Evolutionary conservation across 2,329 filamentous ascomycete genomes (phyloP).

Genomic region (Epichloe baconii): DNA sequence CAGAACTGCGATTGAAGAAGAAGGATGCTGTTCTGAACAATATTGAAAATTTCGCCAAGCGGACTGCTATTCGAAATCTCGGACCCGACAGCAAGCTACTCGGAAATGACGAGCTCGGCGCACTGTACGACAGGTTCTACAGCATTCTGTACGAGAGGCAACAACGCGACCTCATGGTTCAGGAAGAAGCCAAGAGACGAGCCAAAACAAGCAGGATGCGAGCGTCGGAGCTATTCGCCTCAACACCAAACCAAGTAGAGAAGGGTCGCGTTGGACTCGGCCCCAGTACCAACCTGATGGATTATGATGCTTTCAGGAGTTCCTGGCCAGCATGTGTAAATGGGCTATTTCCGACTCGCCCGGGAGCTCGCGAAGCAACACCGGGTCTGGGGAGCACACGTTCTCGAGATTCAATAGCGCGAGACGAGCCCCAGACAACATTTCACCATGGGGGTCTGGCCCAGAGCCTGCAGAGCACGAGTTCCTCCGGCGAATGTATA

Average conservation of each 20-base stretch:
- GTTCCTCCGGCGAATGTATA: slow-evolving; percentile 79
- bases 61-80: slow-evolving; percentile 89
- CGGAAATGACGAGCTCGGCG: slow-evolving; percentile 71
- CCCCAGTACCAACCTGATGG: slow-evolving; percentile 85
- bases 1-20: slow-evolving; percentile 78
- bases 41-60: slow-evolving; percentile 94
- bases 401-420: slow-evolving; percentile 49
- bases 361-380: slow-evolving; percentile 37
- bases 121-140: slow-evolving; percentile 91
- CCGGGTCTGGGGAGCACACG: slow-evolving; percentile 36
- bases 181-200: slow-evolving; percentile 59
- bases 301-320: slow-evolving; percentile 96
- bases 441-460: slow-evolving; percentile 42
- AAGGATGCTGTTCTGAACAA: slow-evolving; percentile 90
- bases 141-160: slow-evolving; percentile 82
- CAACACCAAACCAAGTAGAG: slow-evolving; percentile 45
- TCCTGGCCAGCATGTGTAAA: slow-evolving; percentile 75
- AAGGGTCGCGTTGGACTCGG: slow-evolving; percentile 80
- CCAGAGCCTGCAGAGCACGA: slow-evolving; percentile 79
- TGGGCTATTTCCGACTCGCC: slow-evolving; percentile 90
- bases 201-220: slow-evolving; percentile 42
- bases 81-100: slow-evolving; percentile 92
- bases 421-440: slow-evolving; percentile 28
- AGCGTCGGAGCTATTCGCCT: slow-evolving; percentile 23
- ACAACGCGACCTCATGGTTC: slow-evolving; percentile 63